Evolutionary conservation across 257 asterid species (phyloP).

Genomic region (Solanum virginianum): DNA sequence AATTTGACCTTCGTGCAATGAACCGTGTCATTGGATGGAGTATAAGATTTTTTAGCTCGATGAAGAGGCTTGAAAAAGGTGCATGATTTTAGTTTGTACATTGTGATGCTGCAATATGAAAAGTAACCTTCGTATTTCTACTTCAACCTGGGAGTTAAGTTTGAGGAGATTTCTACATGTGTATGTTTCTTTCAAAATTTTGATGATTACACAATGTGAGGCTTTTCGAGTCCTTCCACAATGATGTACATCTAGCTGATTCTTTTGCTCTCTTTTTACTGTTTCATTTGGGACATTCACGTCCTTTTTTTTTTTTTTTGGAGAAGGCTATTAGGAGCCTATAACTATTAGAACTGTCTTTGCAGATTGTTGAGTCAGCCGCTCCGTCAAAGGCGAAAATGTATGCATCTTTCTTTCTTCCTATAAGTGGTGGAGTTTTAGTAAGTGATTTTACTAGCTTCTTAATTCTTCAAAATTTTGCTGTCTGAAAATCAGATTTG

Average conservation of each 20-base stretch:
- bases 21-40: not conserved
- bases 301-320: not conserved
- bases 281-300: not conserved
- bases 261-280: not conserved
- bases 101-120: not conserved
- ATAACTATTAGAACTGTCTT: not conserved
- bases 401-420: slow-evolving; percentile 28
- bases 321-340: not conserved
- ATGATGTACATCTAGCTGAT: not conserved
- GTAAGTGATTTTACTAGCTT: not conserved
- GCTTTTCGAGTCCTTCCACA: not conserved
- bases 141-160: not conserved
- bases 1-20: not conserved
- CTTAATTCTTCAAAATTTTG: not conserved
- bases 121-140: not conserved
- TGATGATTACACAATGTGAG: not conserved
- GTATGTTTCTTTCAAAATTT: not conserved
- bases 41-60: not conserved
- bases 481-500: slow-evolving; percentile 32
- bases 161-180: not conserved
- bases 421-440: not conserved
- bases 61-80: not conserved
- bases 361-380: slow-evolving; percentile 72
- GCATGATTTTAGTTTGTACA: not conserved
- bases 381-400: slow-evolving; percentile 60